Base-by-base conservation (phyloP, 192 early-diverging fungal species). In the Spizellomyces punctatus region DNA sequence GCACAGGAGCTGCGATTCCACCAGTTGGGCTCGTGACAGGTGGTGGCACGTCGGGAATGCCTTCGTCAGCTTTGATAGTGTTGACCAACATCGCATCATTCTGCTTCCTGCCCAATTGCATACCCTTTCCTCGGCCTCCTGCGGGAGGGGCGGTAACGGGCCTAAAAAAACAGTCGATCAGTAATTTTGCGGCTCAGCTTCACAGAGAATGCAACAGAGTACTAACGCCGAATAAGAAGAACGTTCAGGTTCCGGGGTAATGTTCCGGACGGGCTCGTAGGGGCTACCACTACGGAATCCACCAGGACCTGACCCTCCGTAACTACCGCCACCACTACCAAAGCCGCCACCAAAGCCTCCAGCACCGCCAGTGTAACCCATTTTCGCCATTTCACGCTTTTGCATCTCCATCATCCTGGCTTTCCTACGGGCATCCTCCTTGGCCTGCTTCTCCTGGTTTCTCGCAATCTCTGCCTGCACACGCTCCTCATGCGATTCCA, bases 401-500 rank as follows among this genome's bases (percentile, higher is more conserved):
- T 98, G 94, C 81, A 92, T 80, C 27, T 99, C 97, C 78, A 98
- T 87, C 75, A 91, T 82, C 76, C 93, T 92, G 44, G 95, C 95
- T 57, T 93, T 89, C 66, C 95, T 83, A 76, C 95, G 96, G 64
- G 96, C 88, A 72, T 96, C 95, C 73, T 97, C 93, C 84, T 96
- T 98, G 6, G 97, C 97, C 77, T 99, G 95, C 66, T 89, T 91
- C 76, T 99, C 96, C 79, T 98, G 96, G 78, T 92, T 94, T 88
- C 85, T 75, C 41, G 70, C 69, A 75, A 98, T 98, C 72, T 96
- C 95, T 54, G 95, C 95, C 74, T 96, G 95, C 63, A 98, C 90
- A 80, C 94, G 92, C 74, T 99, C 97, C 78, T 99, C 97, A 68
- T 98, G 94, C 81, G 91, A 93, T 79, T 99, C 97, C 97, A 99